These are phyloP conservation scores for Trichosporon coremiiforme DNA, from an alignment of 1,284 basidiomycete genomes.

Conservation along the genomic window DNA sequence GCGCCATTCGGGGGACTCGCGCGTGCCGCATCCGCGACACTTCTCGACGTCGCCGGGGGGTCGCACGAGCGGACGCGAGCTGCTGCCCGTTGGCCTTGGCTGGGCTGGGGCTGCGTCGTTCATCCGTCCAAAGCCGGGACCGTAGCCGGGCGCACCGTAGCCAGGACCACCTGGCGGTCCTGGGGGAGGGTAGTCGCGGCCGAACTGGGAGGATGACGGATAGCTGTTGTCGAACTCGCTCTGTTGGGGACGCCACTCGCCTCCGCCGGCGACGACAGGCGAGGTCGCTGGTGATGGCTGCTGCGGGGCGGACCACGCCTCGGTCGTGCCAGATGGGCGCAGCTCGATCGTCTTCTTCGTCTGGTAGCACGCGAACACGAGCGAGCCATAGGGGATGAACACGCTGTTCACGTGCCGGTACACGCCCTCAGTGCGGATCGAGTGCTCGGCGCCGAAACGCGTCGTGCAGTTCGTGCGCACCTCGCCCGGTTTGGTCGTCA, in stretches of 20 bases:
- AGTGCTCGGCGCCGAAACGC: slow-evolving; percentile 81
- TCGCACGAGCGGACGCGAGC: slow-evolving; percentile 39
- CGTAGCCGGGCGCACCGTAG: slow-evolving; percentile 6
- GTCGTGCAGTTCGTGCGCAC: slow-evolving; percentile 91
- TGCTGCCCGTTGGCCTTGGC: slow-evolving; percentile 25
- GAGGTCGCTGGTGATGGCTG: not conserved
- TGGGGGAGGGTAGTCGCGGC: slow-evolving; percentile 20
- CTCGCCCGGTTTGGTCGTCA: slow-evolving; percentile 59
- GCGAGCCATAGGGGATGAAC: slow-evolving; percentile 87
- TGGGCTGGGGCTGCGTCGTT: slow-evolving; percentile 21
- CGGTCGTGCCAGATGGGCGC: not conserved
- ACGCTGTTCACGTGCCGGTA: slow-evolving; percentile 75
- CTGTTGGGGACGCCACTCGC: slow-evolving; percentile 13
- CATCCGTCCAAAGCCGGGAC: not conserved
- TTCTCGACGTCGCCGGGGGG: slow-evolving; percentile 72
- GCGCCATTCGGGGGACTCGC: slow-evolving; percentile 89
- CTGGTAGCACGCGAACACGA: slow-evolving; percentile 58
- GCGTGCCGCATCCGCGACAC: slow-evolving; percentile 80
- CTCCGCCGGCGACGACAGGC: not conserved
- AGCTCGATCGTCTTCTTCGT: slow-evolving; percentile 63
- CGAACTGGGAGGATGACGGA: slow-evolving; percentile 7
- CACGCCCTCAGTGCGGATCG: slow-evolving; percentile 63
- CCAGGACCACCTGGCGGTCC: not conserved
- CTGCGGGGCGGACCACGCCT: not conserved
- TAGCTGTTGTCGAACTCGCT: not conserved